phyloP scores from a whole-genome alignment of 345 rosid genomes.

The Lenwebbia sp. region DNA sequence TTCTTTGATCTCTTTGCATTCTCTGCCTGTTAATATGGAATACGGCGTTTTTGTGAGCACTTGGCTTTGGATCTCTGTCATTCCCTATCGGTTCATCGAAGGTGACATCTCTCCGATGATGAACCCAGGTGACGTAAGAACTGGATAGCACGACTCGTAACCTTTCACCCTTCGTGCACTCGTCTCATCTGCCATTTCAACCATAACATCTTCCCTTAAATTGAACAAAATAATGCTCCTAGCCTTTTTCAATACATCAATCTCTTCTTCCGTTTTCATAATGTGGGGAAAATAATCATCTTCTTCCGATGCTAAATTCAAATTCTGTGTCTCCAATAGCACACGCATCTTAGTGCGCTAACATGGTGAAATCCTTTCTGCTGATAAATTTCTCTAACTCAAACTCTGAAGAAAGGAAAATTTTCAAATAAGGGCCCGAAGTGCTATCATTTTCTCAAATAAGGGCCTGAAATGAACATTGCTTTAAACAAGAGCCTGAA shows the following conservation, averaged over 20 bases:
- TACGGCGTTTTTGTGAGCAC: background rate
- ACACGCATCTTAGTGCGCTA: background rate
- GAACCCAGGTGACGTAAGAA: background rate
- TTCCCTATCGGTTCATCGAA: background rate
- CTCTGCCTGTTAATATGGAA: background rate
- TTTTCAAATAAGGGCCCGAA: no score
- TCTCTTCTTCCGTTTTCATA: no score
- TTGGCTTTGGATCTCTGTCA: background rate
- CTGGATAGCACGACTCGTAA: background rate
- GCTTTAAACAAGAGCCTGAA: no score
- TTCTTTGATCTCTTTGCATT: background rate
- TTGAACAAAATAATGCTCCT: no score
- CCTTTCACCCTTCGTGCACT: background rate
- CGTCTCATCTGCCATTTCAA: no score
- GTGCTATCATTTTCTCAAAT: no score
- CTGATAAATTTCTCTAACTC: background rate
- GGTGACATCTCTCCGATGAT: background rate
- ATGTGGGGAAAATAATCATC: background rate
- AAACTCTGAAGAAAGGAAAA: background rate
- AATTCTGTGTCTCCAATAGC: background rate
- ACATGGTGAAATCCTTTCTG: rapidly evolving
- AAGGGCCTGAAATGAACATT: no score
- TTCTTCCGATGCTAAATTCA: background rate
- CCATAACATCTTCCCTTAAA: no score
- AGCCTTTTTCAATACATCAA: no score